phyloP scores from a whole-genome alignment of 2,329 filamentous ascomycete genomes.

The Cladophialophora psammophila region DNA sequence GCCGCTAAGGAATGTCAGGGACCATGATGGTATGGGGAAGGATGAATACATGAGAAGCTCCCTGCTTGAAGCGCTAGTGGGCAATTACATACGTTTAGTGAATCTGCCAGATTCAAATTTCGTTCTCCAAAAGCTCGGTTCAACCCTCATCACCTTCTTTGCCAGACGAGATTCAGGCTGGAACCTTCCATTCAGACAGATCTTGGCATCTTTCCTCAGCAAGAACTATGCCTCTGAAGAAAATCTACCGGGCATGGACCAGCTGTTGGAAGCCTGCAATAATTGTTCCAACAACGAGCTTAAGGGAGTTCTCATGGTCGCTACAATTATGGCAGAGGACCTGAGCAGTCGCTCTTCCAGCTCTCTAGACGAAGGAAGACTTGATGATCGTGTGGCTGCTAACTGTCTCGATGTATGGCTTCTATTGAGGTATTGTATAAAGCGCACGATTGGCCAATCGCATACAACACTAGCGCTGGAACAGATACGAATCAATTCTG shows the following conservation, averaged over 20 bases:
- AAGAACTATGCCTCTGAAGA: constrained; percentile 49
- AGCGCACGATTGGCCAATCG: background rate
- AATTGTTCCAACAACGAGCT: constrained; percentile 30
- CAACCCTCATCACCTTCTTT: constrained; percentile 54
- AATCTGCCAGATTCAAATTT: constrained; percentile 49
- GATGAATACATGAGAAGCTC: constrained; percentile 43
- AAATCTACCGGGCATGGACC: constrained; percentile 48
- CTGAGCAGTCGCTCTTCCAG: constrained; percentile 24
- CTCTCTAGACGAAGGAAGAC: constrained; percentile 18
- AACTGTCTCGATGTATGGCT: constrained; percentile 35
- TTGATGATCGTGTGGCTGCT: constrained; percentile 26
- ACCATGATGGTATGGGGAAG: constrained; percentile 46
- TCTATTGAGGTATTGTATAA: constrained; percentile 32
- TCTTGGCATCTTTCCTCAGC: constrained; percentile 48
- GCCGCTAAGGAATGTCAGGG: constrained; percentile 26
- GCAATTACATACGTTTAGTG: constrained; percentile 52
- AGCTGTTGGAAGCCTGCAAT: constrained; percentile 40
- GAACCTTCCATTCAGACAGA: constrained; percentile 42
- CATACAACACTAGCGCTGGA: background rate
- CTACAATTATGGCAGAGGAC: constrained; percentile 51
- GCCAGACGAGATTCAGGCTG: constrained; percentile 50
- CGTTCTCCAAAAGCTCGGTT: constrained; percentile 56
- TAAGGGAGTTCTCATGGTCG: constrained; percentile 32
- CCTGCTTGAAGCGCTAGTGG: constrained; percentile 52
- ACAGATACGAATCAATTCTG: background rate